Evolutionary conservation across 192 early-diverging fungal species (phyloP), one percentile per base, ranked within the genome.

Genomic region (Rhizophlyctis rosea): DNA sequence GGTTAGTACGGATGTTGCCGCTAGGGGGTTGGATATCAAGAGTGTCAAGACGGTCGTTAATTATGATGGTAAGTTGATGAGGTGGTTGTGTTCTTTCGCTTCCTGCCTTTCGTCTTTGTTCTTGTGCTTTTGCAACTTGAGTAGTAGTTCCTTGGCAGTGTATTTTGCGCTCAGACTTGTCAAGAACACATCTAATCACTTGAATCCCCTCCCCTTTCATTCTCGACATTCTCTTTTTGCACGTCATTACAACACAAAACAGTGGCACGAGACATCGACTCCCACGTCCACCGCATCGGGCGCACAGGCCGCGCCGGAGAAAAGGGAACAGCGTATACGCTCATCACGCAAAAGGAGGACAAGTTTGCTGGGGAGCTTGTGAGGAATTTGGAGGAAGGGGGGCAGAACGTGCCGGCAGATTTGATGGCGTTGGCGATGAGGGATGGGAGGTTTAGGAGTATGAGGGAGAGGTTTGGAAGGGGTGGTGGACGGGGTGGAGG

Each of bases 291-390:
- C 66, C 88, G 97, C 48, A 93, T 93, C 65, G 97, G 97, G 21
- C 87, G 97, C 62, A 99, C 97, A 5, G 97, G 91, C 5, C 87
- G 97, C 62, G 97, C 92, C 50, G 97, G 97, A 50, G 87, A 88
- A 75, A 93, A 83, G 71, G 94, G 97, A 50, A 86, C 74, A 30
- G 87, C 94, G 25, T 91, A 94, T 64, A 99, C 97, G 32, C 83
- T 96, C 61, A 93, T 99, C 61, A 96, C 92, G 7, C 78, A 88
- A 50, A 90, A 91, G 65, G 94, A 96, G 77, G 76, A 89, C 31
- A 47, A 66, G 13, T 78, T 75, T 60, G 75, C 73, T 0, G 73
- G 49, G 30, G 63, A 73, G 14, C 65, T 76, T 30, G 75, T 75
- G 7, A 28, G 36, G 35, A 69, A 90, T 87, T 62, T 99, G 32